A percentile compares a stretch with the other conserved stretches of the same genome.
Evolutionary conservation across 192 early-diverging fungal species (phyloP).

Genomic region (Coemansia sp.): DNA sequence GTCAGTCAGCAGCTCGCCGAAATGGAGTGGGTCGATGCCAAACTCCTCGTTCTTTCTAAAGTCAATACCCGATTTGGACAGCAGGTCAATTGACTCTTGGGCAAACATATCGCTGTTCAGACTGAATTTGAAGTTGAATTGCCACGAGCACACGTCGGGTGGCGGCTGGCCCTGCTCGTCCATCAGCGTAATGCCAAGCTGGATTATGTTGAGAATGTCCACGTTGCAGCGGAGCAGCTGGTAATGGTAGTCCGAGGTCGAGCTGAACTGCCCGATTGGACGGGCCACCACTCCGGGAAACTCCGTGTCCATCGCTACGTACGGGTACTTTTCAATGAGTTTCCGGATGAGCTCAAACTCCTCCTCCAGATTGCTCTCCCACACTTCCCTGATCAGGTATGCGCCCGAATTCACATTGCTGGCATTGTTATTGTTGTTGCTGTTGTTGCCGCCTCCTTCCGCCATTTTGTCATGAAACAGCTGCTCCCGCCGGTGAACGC

Average conservation of each 20-base stretch:
- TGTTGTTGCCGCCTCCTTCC: neutral
- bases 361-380: conserved; percentile 94
- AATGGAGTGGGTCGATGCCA: conserved; percentile 93
- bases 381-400: conserved; percentile 75
- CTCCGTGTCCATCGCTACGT: conserved; percentile 99
- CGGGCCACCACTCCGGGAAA: conserved; percentile 98
- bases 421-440: conserved; percentile 2
- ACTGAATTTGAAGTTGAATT: conserved; percentile 99
- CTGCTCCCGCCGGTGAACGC: neutral
- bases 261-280: conserved; percentile 96
- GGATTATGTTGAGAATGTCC: conserved; percentile 96
- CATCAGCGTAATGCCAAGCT: conserved; percentile 94
- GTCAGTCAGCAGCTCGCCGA: conserved; percentile 96
- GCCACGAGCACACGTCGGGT: conserved; percentile 84
- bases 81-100: conserved; percentile 96
- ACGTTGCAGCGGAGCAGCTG: conserved; percentile 98
- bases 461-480: neutral
- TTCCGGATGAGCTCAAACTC: conserved; percentile 88
- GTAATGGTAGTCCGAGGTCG: conserved; percentile 97
- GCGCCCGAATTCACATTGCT: conserved; percentile 5
- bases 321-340: conserved; percentile 89
- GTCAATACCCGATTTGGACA: conserved; percentile 97
- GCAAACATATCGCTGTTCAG: conserved; percentile 98
- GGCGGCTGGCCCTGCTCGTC: conserved; percentile 85
- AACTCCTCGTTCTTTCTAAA: conserved; percentile 95